Base-by-base conservation (phyloP, 805 yeast species). In the Spathaspora hagerdaliae region DNA sequence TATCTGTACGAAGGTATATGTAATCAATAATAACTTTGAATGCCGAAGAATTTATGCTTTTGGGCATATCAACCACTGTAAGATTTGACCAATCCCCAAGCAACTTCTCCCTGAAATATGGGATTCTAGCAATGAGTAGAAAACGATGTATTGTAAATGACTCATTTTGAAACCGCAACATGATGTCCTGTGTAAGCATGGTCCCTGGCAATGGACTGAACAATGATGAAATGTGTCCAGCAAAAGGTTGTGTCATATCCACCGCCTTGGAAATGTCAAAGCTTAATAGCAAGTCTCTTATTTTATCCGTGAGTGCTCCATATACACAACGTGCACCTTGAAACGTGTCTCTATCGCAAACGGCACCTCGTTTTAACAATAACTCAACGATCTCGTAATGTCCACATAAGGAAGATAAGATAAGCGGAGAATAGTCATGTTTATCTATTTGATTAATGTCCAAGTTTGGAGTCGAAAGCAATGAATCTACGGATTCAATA, bases 261-360 rank as follows among this genome's bases (percentile, higher is more conserved):
- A 82, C 83, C 0, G 82, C 79, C 54, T 83, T 86, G 6, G 87
- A 77, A 38, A 85, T 76, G 57, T 85, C 90, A 57, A 72, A 82
- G 36, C 78, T 70, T 14, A 82, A 56, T 42, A 87, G 62, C 15
- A 84, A 59, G 36, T 76, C 74, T 39, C 90, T 63, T 27, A 87
- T 87, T 4, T 68, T 60, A 56, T 85, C 89, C 13, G 76, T 87
- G 45, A 87, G 63, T 0, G 95, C 94, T 2, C 91, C 94, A 56
- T 87, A 85, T 2, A 86, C 72, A 52, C 92, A 85, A 38, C 73
- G 71, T 10, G 84, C 87, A 2, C 95, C 94, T 59, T 85, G 87
- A 56, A 81, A 81, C n/a, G 90, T 82, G 57, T 86, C 92, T 55
- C 88, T 73, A 60, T 85, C 91, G 60, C 92, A 85, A 7, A 81